Evolutionary conservation across 1,139 yeast species (phyloP).

Genomic region (Pichia sp.): DNA sequence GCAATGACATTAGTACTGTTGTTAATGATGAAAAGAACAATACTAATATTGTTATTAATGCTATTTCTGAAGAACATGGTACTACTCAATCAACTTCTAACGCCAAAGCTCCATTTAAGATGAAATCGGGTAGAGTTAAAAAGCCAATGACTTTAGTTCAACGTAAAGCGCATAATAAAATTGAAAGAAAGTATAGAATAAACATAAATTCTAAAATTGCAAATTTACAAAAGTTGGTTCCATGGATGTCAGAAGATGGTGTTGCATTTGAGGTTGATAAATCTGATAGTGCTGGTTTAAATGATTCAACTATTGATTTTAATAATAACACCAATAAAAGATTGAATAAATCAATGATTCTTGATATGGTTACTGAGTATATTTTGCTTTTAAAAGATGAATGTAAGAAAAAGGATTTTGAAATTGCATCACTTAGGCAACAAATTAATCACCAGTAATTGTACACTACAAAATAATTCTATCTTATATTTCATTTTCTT

Average conservation of each 20-base stretch:
- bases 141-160: slow-evolving; percentile 35
- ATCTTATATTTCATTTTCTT: background rate
- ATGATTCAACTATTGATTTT: background rate
- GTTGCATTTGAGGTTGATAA: slow-evolving; percentile 50
- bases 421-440: slow-evolving; percentile 6
- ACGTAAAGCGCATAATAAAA: slow-evolving; percentile 65
- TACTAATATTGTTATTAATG: background rate
- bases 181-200: slow-evolving; percentile 64
- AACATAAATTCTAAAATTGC: slow-evolving; percentile 70
- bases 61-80: background rate
- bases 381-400: slow-evolving; percentile 44
- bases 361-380: slow-evolving; percentile 62
- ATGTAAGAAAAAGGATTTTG: slow-evolving; percentile 27
- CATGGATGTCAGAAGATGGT: slow-evolving; percentile 54
- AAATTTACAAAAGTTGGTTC: slow-evolving; percentile 56
- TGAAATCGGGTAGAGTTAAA: slow-evolving; percentile 15
- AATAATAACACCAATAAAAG: slow-evolving; percentile 26
- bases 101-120: background rate
- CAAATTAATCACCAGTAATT: background rate
- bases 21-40: background rate
- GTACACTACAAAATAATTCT: background rate
- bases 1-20: background rate
- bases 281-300: background rate
- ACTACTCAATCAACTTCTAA: background rate
- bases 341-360: slow-evolving; percentile 56